Evolutionary conservation across 2,329 filamentous ascomycete genomes (phyloP), one percentile per base, ranked within the genome.

Genomic region (Pyrenophora teres): DNA sequence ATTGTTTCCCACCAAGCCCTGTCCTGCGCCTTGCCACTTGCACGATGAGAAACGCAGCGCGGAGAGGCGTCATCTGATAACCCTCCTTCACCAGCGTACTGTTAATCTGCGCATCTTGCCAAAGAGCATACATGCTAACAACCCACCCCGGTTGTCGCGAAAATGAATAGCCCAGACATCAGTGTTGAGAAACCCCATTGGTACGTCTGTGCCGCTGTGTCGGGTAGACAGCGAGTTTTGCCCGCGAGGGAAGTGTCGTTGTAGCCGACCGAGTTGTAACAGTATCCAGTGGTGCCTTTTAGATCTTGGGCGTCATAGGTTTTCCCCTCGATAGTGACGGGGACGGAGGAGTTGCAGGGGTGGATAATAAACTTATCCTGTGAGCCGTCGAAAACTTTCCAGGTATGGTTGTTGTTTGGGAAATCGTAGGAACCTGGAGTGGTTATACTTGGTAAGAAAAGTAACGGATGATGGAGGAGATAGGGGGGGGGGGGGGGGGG

Each of bases 161-260:
- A 61, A 16, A 73, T 49, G 18, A 73, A 66, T 3, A 69, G 32
- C 3, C 60, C 67, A 2, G 68, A 60, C 6, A 74, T 56, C 56
- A 73, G 63, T 30, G 70, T 69, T 0, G 68, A 69, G 54, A 75
- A 76, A 7, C 73, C 73, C 73, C 72, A 76, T 49, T 69, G 39
- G 36, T 75, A 75, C 0, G 59, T 43, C 4, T 59, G 57, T 10
- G 63, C 40, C 4, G 52, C 50, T 0, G 64, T 68, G 46, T 72
- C 63, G 15, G 70, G 68, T 0, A 73, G 56, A 41, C 67, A 72
- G 0, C 61, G 61, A 4, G 55, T 46, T 30, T 56, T 56, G 8
- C 54, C 43, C 0, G n/a, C n/a, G 18, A 68, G 37, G 8, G 40
- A 49, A 3, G 0, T 2, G 9, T 13, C 30, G 9, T 42, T 31